These are phyloP conservation scores for Conticribra guillardii DNA, from an alignment of 108 stramenopile species.

Conservation along the genomic window DNA sequence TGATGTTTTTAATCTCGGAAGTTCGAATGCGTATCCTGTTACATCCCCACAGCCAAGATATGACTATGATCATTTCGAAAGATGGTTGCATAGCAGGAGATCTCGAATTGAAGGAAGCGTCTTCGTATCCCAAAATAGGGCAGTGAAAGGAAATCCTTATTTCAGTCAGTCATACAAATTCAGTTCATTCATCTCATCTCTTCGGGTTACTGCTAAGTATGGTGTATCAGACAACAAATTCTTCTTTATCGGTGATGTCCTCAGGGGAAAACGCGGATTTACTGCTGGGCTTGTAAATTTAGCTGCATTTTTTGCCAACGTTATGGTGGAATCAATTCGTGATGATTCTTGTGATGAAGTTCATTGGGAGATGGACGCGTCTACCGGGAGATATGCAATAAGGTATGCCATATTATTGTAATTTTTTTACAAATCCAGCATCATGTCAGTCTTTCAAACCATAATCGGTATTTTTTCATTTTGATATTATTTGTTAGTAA, in stretches of 20 bases:
- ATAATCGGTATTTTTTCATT: too few relatives aligned
- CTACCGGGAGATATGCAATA: too few relatives aligned
- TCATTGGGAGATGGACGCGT: slow-evolving; percentile 14
- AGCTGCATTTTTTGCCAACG: slow-evolving; percentile 35
- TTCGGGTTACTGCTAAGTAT: slow-evolving; percentile 17
- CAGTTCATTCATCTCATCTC: slow-evolving; percentile 26
- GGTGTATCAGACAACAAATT: slow-evolving; percentile 15
- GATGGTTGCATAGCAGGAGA: slow-evolving; percentile 25
- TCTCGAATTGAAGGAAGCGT: slow-evolving; percentile 35
- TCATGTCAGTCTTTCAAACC: too few relatives aligned
- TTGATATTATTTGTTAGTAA: too few relatives aligned
- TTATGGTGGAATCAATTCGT: slow-evolving; percentile 30
- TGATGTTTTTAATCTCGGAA: slow-evolving; percentile 26
- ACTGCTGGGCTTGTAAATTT: slow-evolving; percentile 38
- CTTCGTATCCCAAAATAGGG: slow-evolving; percentile 21
- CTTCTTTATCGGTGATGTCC: slow-evolving; percentile 19
- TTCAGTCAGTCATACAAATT: slow-evolving; percentile 29
- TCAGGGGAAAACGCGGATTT: slow-evolving; percentile 18
- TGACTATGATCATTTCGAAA: slow-evolving; percentile 24
- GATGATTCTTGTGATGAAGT: slow-evolving; percentile 40
- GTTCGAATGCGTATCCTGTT: neutral
- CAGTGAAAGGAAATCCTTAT: slow-evolving; percentile 19
- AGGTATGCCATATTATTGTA: too few relatives aligned
- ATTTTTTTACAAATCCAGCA: too few relatives aligned
- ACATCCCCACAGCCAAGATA: slow-evolving; percentile 6